Base-by-base conservation (phyloP, 345 rosid genomes). In the Lumnitzera littorea region DNA sequence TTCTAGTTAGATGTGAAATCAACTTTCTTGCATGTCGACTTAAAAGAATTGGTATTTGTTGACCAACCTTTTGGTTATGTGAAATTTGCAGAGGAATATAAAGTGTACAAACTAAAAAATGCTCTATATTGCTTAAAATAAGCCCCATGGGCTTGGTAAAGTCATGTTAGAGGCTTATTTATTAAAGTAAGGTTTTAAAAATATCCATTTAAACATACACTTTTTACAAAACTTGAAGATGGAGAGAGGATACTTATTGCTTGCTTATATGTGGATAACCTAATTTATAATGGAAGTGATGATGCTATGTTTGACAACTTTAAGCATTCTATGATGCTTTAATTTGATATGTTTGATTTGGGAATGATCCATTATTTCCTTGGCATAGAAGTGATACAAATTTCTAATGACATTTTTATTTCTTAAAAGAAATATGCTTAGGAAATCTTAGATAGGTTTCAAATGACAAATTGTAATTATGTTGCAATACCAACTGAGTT, bases 341-440 rank as follows among this genome's bases (percentile, higher is more conserved):
- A 62, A 20, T 57, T 62, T n/a, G 25, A 68, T 56, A 68, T 61
- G 67, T 29, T 53, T 0, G 11, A 61, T 27, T 5, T 60, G n/a
- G 65, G 62, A 27, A 27, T 60, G 2, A 59, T 0, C 12, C 2
- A 7, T 13, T 51, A 70, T 50, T 70, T 50, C 12, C 58, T 65
- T 15, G 55, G 70, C 11, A 61, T 71, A 2, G 56, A 67, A 27
- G 60, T 61, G 11, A 13, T 13, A 7, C 31, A 71, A 46, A 24
- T 2, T 13, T 16, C 12, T 4, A 13, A 61, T 4, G 63, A 24
- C 20, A 50, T 55, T 15, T 61, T 61, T n/a, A 12, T 61, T 6
- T 49, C 58, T 13, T 55, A 66, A 31, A 43, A 29, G 25, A 2
- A 15, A 2, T 70, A 60, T 49, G 62, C 58, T 1, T 20, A n/a